phyloP scores from a whole-genome alignment of 331 rosid species.

The Telfairia occidentalis region DNA sequence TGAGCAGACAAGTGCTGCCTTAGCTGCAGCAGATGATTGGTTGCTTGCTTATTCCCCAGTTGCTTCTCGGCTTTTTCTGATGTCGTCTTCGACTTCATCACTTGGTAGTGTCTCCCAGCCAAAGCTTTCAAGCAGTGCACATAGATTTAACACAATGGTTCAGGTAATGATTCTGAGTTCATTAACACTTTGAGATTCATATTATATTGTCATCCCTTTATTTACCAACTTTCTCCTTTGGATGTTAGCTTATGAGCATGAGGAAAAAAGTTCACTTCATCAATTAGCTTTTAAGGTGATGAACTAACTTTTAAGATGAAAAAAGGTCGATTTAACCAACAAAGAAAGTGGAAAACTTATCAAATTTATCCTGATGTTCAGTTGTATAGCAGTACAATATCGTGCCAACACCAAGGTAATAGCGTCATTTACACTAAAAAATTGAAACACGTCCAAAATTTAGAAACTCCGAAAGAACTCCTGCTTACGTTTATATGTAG shows the following conservation, averaged over 20 bases:
- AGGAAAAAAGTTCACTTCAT: background rate
- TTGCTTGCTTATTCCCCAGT: conserved; percentile 37
- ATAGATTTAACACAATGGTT: conserved; percentile 66
- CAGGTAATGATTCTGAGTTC: conserved; percentile 37
- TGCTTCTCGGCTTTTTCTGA: conserved; percentile 23
- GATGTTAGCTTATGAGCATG: background rate
- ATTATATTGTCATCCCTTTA: background rate
- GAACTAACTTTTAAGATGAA: background rate
- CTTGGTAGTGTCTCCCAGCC: conserved; percentile 32
- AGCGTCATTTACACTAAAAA: too few species aligned
- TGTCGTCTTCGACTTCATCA: conserved; percentile 28
- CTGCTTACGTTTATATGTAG: too few species aligned
- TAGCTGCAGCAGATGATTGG: conserved; percentile 79
- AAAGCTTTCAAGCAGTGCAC: conserved; percentile 74
- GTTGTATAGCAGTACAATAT: background rate
- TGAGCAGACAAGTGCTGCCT: conserved; percentile 63
- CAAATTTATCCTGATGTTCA: background rate
- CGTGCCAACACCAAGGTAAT: too few species aligned
- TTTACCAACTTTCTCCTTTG: background rate
- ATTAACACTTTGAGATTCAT: background rate
- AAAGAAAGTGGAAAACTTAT: background rate
- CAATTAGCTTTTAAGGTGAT: background rate
- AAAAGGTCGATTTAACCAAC: background rate
- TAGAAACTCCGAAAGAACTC: background rate
- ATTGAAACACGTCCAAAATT: background rate